Conservation (phyloP, 495 filamentous ascomycete species). For the Terfezia boudieri region DNA sequence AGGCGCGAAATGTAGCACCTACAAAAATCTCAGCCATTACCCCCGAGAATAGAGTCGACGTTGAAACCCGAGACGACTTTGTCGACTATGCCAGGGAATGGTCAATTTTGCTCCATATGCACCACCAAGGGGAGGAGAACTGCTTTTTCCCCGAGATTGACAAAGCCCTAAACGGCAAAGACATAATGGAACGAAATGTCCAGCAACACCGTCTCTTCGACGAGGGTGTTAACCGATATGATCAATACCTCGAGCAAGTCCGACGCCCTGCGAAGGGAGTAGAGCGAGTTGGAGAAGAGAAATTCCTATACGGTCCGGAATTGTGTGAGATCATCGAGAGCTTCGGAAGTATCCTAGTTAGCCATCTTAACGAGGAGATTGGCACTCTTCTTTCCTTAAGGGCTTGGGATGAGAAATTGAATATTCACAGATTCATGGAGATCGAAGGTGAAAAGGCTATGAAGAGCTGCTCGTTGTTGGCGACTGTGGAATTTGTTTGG, state of each 20-base stretch:
- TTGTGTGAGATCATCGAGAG: conserved; percentile 23
- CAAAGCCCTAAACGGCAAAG: conserved; percentile 18
- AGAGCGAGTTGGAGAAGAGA: not conserved
- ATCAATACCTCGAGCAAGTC: conserved; percentile 21
- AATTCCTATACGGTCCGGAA: conserved; percentile 8
- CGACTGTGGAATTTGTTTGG: conserved; percentile 13
- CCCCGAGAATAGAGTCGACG: conserved; percentile 2
- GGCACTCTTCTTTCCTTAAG: conserved; percentile 18
- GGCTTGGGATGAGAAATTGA: conserved; percentile 18
- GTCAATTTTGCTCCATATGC: conserved; percentile 19
- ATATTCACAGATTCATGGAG: conserved; percentile 3
- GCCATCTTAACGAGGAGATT: conserved; percentile 27
- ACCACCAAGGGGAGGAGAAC: conserved; percentile 26
- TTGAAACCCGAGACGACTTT: conserved; percentile 16
- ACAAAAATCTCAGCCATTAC: not conserved
- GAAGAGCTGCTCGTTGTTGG: conserved; percentile 9
- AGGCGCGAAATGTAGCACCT: conserved; percentile 22
- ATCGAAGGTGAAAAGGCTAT: conserved; percentile 17
- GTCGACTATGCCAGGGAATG: conserved; percentile 22
- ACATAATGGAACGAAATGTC: conserved; percentile 26
- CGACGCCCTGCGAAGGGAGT: not conserved
- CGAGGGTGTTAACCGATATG: conserved; percentile 20
- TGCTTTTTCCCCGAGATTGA: conserved; percentile 26
- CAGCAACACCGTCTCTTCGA: conserved; percentile 27
- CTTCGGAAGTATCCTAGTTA: conserved; percentile 20